Percentiles rank a stretch among this genome's conserved stretches.
These are phyloP conservation scores for Nitzschia sp. DNA, from an alignment of 108 stramenopile genomes.

Conservation along the genomic window DNA sequence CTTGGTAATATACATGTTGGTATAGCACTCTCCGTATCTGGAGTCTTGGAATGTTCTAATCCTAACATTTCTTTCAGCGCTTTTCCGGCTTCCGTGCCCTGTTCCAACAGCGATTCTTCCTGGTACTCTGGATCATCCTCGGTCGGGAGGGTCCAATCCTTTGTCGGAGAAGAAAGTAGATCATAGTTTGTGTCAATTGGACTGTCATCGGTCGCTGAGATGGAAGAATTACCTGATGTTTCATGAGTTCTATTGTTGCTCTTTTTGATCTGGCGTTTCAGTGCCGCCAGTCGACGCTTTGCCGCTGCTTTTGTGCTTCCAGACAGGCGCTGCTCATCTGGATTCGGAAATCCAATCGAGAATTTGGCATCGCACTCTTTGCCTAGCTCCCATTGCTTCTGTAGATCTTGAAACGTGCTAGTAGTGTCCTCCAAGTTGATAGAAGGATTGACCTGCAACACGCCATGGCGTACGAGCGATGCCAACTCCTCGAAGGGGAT, in stretches of 20 bases:
- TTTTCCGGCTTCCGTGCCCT: slow-evolving; percentile 13
- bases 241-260: slow-evolving; percentile 11
- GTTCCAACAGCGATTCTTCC: slow-evolving; percentile 11
- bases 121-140: slow-evolving; percentile 3
- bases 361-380: slow-evolving; percentile 5
- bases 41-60: neutral
- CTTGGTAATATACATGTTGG: slow-evolving; percentile 29
- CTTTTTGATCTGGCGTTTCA: slow-evolving; percentile 48
- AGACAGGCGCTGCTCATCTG: slow-evolving; percentile 40
- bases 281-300: slow-evolving; percentile 65
- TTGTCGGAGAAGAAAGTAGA: neutral
- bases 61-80: slow-evolving; percentile 28
- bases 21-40: slow-evolving; percentile 5
- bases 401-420: neutral
- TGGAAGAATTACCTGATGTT: neutral
- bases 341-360: slow-evolving; percentile 65
- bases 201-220: neutral
- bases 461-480: slow-evolving; percentile 41
- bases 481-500: slow-evolving; percentile 22
- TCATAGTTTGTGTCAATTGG: neutral
- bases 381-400: slow-evolving; percentile 9
- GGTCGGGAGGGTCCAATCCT: slow-evolving; percentile 7
- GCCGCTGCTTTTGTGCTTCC: slow-evolving; percentile 79
- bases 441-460: slow-evolving; percentile 38
- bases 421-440: slow-evolving; percentile 13